Percentiles rank a stretch among this genome's conserved stretches.
phyloP scores from a whole-genome alignment of 176 grass and related monocot genomes.

The Hyparrhenia diplandra region DNA sequence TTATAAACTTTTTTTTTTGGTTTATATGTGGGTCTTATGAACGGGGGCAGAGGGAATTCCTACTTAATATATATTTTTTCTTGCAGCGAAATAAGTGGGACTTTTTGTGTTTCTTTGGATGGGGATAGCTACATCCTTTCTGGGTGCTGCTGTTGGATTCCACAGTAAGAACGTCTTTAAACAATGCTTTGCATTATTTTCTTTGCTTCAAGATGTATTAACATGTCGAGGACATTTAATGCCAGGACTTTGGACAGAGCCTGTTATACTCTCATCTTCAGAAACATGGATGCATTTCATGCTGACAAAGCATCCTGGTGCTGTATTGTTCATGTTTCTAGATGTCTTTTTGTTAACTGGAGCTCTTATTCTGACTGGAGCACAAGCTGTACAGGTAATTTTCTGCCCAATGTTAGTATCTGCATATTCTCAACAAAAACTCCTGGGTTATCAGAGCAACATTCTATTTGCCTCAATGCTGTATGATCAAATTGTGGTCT shows the following conservation, averaged over 20 bases:
- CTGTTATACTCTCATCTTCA: slow-evolving; percentile 45
- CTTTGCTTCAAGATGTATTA: slow-evolving; percentile 27
- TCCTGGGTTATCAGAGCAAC: neutral
- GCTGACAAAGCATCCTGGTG: slow-evolving; percentile 71
- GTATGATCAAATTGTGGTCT: slow-evolving; percentile 16
- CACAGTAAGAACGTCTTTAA: slow-evolving; percentile 60
- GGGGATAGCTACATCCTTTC: slow-evolving; percentile 57
- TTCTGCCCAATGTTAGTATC: neutral
- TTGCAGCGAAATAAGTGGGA: slow-evolving; percentile 93
- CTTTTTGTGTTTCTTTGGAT: slow-evolving; percentile 93
- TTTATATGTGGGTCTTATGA: neutral
- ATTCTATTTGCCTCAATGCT: neutral
- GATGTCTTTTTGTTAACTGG: slow-evolving; percentile 67
- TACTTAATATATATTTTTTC: slow-evolving; percentile 8
- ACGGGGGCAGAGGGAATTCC: neutral
- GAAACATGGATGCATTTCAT: slow-evolving; percentile 80
- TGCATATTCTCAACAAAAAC: neutral
- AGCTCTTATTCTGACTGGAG: slow-evolving; percentile 60
- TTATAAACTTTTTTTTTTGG: neutral
- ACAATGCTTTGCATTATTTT: neutral
- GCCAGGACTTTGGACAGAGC: slow-evolving; percentile 80
- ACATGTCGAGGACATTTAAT: slow-evolving; percentile 20
- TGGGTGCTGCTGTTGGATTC: slow-evolving; percentile 64
- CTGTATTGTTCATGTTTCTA: slow-evolving; percentile 69
- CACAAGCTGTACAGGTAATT: slow-evolving; percentile 72